phyloP scores from a whole-genome alignment of 2,329 filamentous ascomycete genomes.

The Neurospora crassa region DNA sequence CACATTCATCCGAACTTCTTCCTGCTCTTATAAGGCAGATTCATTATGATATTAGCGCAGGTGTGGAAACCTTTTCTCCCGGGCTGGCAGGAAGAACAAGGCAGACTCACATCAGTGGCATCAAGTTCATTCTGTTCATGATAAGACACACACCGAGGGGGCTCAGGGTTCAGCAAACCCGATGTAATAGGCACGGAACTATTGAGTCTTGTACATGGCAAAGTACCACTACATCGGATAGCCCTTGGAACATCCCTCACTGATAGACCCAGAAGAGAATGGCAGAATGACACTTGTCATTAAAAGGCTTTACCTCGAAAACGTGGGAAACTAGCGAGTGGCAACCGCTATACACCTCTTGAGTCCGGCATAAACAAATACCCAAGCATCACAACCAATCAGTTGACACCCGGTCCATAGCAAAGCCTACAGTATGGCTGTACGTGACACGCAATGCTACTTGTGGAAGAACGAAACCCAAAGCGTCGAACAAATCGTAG shows the following conservation, averaged over 20 bases:
- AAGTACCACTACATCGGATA: not conserved
- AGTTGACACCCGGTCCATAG: not conserved
- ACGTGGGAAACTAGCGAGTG: not conserved
- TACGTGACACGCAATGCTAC: not conserved
- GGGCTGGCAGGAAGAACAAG: not conserved
- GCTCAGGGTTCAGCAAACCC: not conserved
- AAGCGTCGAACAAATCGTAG: too few species aligned
- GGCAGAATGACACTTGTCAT: not conserved
- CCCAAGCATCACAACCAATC: not conserved
- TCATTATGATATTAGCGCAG: not conserved
- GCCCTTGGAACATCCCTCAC: not conserved
- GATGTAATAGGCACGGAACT: not conserved
- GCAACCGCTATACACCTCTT: not conserved
- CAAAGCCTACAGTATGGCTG: not conserved
- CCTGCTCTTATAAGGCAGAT: not conserved
- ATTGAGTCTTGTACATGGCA: not conserved
- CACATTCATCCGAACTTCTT: not conserved
- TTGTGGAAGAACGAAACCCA: not conserved
- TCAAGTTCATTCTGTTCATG: not conserved
- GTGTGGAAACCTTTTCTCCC: not conserved
- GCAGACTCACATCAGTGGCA: not conserved
- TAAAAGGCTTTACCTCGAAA: not conserved
- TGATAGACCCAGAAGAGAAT: not conserved
- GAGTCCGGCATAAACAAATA: not conserved
- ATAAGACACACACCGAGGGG: not conserved